Evolutionary conservation across 2,329 filamentous ascomycete species (phyloP).

Genomic region (Aspergillus eucalypticola): DNA sequence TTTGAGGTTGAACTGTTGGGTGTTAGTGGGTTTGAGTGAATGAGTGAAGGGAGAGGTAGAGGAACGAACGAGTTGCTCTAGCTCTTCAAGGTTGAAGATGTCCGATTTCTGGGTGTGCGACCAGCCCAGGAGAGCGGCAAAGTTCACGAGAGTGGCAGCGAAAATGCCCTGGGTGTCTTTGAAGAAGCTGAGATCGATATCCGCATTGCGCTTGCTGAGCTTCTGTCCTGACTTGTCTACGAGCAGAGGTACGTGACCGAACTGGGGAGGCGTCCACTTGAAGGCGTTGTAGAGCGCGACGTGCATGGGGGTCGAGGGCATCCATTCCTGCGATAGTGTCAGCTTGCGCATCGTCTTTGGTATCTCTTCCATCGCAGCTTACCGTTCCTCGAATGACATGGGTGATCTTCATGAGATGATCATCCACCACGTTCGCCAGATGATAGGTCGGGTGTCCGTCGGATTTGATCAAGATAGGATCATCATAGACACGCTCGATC

Average conservation of each 20-base stretch:
- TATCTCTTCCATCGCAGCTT: constrained; percentile 29
- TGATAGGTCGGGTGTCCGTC: constrained; percentile 96
- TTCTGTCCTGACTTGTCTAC: constrained; percentile 70
- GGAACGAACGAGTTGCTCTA: constrained; percentile 65
- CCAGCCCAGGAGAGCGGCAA: constrained; percentile 84
- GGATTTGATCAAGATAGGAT: constrained; percentile 86
- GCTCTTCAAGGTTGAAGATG: constrained; percentile 67
- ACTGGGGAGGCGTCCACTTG: constrained; percentile 70
- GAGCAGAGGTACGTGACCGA: constrained; percentile 77
- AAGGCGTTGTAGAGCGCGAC: constrained; percentile 74
- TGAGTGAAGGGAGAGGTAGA: background rate
- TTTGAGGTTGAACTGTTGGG: constrained; percentile 70
- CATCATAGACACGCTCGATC: constrained; percentile 62
- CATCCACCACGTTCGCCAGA: constrained; percentile 94
- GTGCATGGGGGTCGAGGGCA: constrained; percentile 85
- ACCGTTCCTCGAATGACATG: constrained; percentile 89
- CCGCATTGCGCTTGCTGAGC: constrained; percentile 80
- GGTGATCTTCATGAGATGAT: constrained; percentile 92
- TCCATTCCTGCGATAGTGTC: constrained; percentile 76
- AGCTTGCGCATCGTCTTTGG: background rate
- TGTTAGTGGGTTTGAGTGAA: background rate
- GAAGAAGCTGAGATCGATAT: constrained; percentile 61
- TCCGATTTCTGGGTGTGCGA: constrained; percentile 68
- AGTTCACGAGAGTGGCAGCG: constrained; percentile 71
- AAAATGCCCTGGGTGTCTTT: constrained; percentile 60